phyloP scores from a whole-genome alignment of 257 asterid genomes.

The Galeopsis tetrahit region DNA sequence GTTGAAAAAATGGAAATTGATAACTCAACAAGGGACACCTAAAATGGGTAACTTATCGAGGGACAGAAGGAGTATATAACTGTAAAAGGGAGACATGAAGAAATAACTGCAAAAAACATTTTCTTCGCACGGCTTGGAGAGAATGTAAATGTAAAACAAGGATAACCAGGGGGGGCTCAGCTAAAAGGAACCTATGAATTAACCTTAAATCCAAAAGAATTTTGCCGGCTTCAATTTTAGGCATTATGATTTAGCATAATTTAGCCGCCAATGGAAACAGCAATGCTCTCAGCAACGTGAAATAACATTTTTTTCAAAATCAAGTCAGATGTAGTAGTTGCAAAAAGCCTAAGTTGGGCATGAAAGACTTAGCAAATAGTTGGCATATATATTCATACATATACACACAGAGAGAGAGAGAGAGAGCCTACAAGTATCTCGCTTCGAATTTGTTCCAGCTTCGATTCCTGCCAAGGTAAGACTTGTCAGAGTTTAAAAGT shows the following conservation, averaged over 20 bases:
- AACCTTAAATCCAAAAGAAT: background rate
- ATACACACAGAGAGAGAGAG: background rate
- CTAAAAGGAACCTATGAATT: background rate
- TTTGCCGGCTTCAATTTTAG: conserved; percentile 5
- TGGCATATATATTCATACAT: background rate
- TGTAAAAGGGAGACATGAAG: background rate
- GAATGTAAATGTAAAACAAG: background rate
- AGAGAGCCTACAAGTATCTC: conserved; percentile 67
- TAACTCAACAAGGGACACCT: no score
- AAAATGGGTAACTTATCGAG: no score
- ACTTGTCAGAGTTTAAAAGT: conserved; percentile 29
- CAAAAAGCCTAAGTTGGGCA: background rate
- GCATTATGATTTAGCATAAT: conserved; percentile 12
- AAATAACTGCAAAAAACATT: background rate
- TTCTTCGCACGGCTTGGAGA: background rate
- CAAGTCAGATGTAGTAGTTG: background rate
- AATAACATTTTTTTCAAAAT: background rate
- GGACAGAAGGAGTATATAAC: background rate
- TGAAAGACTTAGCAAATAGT: background rate
- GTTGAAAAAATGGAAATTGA: no score
- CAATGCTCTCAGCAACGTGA: conserved; percentile 9
- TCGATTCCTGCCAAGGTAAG: conserved; percentile 72
- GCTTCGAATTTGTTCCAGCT: conserved; percentile 63
- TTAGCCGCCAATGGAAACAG: background rate
- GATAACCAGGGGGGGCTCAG: background rate